Conservation (phyloP, 169 alveolate genomes). For the Plasmodium cynomolgi region DNA sequence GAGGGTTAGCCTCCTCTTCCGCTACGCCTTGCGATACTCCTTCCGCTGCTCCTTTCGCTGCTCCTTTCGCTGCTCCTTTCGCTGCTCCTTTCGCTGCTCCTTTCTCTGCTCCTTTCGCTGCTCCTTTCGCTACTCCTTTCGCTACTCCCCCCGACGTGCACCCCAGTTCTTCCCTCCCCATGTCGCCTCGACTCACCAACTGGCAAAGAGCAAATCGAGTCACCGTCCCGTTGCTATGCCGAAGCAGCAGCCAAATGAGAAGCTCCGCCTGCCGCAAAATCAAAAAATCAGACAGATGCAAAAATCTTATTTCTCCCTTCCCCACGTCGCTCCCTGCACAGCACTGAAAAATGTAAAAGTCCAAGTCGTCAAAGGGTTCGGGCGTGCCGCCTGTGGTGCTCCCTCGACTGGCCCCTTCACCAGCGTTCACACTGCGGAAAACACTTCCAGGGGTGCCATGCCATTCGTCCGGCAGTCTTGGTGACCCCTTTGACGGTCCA, state of each 20-base stretch:
- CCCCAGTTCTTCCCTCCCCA: neutral
- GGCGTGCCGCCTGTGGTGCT: neutral
- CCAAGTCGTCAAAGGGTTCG: neutral
- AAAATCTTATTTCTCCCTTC: neutral
- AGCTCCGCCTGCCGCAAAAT: slow-evolving; percentile 7
- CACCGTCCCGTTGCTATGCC: slow-evolving; percentile 29
- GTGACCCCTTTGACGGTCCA: neutral
- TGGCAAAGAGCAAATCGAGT: slow-evolving; percentile 36
- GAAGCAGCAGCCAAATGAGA: slow-evolving; percentile 34
- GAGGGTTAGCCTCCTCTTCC: neutral
- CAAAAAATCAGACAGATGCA: slow-evolving; percentile 2
- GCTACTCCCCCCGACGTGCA: neutral
- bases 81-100: neutral
- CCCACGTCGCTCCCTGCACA: neutral
- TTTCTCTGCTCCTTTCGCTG: too few relatives aligned
- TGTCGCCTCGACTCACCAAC: neutral
- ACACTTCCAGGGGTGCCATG: neutral
- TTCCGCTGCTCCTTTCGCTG: too few relatives aligned
- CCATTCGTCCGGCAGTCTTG: neutral
- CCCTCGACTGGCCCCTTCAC: neutral
- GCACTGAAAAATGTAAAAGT: slow-evolving; percentile 7
- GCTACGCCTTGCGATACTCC: too few relatives aligned
- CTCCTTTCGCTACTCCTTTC: neutral
- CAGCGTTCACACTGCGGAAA: neutral
- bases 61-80: neutral